phyloP scores from a whole-genome alignment of 495 filamentous ascomycete genomes.

The Mycothermus thermophilus region DNA sequence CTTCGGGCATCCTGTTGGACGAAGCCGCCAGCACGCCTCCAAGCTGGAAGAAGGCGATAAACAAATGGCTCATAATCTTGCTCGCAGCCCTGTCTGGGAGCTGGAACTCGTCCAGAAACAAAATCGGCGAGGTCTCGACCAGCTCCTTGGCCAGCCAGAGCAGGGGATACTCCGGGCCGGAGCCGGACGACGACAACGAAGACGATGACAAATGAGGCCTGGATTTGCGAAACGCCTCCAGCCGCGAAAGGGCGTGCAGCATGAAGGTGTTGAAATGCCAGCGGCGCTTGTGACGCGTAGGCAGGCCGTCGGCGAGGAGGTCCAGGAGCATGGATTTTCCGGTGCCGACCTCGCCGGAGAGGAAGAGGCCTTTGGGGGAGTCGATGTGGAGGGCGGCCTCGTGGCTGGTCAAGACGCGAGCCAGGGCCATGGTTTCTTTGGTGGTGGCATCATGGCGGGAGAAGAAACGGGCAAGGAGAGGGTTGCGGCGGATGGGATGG shows the following conservation, averaged over 20 bases:
- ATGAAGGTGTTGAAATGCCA: slow-evolving; percentile 72
- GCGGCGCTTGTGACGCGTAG: slow-evolving; percentile 48
- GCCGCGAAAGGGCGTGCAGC: slow-evolving; percentile 48
- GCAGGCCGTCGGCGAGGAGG: slow-evolving; percentile 52
- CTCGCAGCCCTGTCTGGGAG: slow-evolving; percentile 53
- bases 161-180: slow-evolving; percentile 42
- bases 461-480: slow-evolving; percentile 35
- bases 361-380: slow-evolving; percentile 49
- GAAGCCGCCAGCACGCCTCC: slow-evolving; percentile 61
- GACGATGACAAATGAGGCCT: slow-evolving; percentile 14
- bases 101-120: slow-evolving; percentile 66
- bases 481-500: slow-evolving; percentile 37
- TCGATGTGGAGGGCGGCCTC: slow-evolving; percentile 48
- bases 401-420: slow-evolving; percentile 43
- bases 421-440: slow-evolving; percentile 43
- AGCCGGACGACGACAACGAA: not conserved
- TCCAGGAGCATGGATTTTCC: slow-evolving; percentile 61
- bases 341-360: slow-evolving; percentile 59
- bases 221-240: slow-evolving; percentile 43
- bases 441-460: slow-evolving; percentile 9
- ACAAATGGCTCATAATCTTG: slow-evolving; percentile 55
- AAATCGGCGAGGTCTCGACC: slow-evolving; percentile 49
- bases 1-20: slow-evolving; percentile 61
- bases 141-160: slow-evolving; percentile 54
- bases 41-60: slow-evolving; percentile 59